Conservation (phyloP, 2,329 filamentous ascomycete species). For the Furcasterigmium furcatum region DNA sequence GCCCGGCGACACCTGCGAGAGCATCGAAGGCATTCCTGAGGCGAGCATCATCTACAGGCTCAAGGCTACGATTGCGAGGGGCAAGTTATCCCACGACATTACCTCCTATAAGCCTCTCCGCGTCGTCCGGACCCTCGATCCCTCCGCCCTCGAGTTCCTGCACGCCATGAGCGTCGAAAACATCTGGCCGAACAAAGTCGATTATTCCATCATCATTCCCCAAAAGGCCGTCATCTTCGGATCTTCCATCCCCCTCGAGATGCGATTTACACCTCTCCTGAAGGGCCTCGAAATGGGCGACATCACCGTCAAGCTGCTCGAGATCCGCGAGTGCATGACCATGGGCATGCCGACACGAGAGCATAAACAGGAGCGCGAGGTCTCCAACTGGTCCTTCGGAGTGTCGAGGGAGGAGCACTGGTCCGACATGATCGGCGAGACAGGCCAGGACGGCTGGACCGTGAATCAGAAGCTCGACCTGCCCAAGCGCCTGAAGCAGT, state of each 20-base stretch:
- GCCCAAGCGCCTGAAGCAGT: conserved; percentile 77
- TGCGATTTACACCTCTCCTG: conserved; percentile 81
- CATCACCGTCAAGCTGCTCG: conserved; percentile 76
- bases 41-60: conserved; percentile 87
- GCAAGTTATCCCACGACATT: conserved; percentile 85
- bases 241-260: conserved; percentile 78
- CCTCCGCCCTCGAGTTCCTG: conserved; percentile 71
- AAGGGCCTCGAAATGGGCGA: conserved; percentile 87
- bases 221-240: conserved; percentile 95
- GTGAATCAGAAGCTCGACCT: conserved; percentile 63
- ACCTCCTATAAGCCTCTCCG: conserved; percentile 75
- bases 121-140: conserved; percentile 73
- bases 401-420: conserved; percentile 60
- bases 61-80: conserved; percentile 83
- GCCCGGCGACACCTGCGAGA: conserved; percentile 75
- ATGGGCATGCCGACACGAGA: conserved; percentile 46
- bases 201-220: conserved; percentile 90
- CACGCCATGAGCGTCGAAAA: conserved; percentile 96
- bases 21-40: conserved; percentile 82
- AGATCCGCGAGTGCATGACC: conserved; percentile 65
- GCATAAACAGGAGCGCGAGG: conserved; percentile 62
- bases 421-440: conserved; percentile 66
- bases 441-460: conserved; percentile 62
- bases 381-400: conserved; percentile 56
- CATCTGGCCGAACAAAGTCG: conserved; percentile 95